Percentiles rank a stretch among this genome's conserved stretches.
phyloP scores from a whole-genome alignment of 2,329 filamentous ascomycete genomes.

The Fusarium avenaceum region DNA sequence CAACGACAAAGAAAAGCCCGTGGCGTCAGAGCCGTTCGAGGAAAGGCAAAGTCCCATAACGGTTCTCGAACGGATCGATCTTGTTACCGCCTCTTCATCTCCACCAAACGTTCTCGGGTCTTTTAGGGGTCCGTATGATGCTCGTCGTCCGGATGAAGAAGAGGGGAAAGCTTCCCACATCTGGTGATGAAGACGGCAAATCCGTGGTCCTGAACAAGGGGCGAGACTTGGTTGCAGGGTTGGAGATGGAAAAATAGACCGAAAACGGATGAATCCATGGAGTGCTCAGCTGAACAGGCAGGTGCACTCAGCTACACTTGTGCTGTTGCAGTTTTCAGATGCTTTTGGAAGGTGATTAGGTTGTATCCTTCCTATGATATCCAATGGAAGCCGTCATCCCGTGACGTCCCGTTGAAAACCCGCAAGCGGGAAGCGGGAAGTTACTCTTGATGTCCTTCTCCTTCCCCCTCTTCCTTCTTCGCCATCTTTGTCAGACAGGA shows the following conservation, averaged over 20 bases:
- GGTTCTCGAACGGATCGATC: background rate
- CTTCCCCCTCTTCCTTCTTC: background rate
- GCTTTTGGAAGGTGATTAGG: background rate
- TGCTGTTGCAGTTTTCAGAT: slow-evolving; percentile 2
- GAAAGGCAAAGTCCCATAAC: background rate
- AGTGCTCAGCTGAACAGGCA: slow-evolving; percentile 1
- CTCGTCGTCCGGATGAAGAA: slow-evolving; percentile 20
- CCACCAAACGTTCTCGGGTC: slow-evolving; percentile 18
- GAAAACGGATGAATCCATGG: background rate
- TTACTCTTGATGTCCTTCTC: background rate
- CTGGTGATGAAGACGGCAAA: background rate
- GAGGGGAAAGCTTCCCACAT: background rate
- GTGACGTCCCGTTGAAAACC: slow-evolving; percentile 33
- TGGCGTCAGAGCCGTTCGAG: slow-evolving; percentile 24
- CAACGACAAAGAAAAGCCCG: slow-evolving; percentile 5
- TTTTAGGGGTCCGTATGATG: background rate
- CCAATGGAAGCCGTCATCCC: slow-evolving; percentile 20
- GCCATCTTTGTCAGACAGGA: background rate
- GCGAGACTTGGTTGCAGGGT: slow-evolving; percentile 5
- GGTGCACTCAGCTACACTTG: background rate
- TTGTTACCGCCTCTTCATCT: slow-evolving; percentile 2
- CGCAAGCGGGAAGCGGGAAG: slow-evolving; percentile 20
- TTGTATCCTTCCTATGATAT: slow-evolving; percentile 13
- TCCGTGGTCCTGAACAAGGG: background rate
- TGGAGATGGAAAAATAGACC: slow-evolving; percentile 10